phyloP scores from a whole-genome alignment of 163 green algal species.

The Scenedesmus sp. region DNA sequence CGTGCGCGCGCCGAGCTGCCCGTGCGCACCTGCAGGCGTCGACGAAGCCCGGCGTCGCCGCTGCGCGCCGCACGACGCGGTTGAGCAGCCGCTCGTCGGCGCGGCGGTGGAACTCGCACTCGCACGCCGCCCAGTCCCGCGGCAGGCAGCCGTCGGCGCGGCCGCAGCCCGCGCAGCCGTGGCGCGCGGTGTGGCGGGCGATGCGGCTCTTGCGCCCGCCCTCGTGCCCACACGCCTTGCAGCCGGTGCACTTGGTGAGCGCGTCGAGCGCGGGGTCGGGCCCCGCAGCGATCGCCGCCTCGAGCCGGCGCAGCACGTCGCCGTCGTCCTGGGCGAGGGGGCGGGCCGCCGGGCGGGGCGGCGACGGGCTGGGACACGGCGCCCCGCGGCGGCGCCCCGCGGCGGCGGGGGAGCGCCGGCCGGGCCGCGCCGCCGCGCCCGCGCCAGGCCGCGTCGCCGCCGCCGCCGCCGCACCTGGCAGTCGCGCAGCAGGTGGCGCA shows the following conservation, averaged over 20 bases:
- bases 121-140: conserved; percentile 1
- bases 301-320: conserved; percentile 25
- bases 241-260: conserved; percentile 42
- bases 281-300: conserved; percentile 17
- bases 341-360: too few species aligned
- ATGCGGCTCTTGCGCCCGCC: conserved; percentile 23
- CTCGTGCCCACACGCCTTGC: conserved; percentile 42
- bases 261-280: conserved; percentile 31
- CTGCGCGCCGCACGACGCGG: conserved; percentile 26
- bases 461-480: conserved; percentile 39
- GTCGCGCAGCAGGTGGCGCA: conserved; percentile 23
- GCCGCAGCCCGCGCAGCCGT: conserved; percentile 32
- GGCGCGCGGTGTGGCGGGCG: conserved; percentile 11
- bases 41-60: conserved; percentile 26
- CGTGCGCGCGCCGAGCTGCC: too few species aligned
- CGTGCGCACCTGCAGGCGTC: conserved; percentile 25
- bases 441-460: too few species aligned
- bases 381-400: too few species aligned
- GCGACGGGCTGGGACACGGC: too few species aligned
- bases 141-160: conserved; percentile 10
- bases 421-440: too few species aligned
- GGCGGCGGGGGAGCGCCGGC: too few species aligned
- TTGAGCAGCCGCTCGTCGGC: conserved; percentile 41
- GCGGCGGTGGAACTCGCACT: conserved; percentile 34
- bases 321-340: conserved; percentile 30